Conservation (phyloP, 1,139 yeast genomes). For the Saccharomycopsis hybrid region DNA sequence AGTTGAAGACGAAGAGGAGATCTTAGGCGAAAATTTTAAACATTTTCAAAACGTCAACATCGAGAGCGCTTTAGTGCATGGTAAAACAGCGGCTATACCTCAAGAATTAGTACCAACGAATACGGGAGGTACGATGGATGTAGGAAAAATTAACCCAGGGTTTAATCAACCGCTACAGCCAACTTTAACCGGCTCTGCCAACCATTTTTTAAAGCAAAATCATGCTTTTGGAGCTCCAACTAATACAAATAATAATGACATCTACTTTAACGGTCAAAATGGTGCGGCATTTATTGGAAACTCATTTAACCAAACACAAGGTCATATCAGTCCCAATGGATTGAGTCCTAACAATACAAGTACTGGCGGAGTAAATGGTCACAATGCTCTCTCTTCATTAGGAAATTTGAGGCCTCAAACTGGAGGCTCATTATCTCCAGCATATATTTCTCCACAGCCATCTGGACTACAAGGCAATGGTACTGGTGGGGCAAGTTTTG, state of each 20-base stretch:
- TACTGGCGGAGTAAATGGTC: not conserved
- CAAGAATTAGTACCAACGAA: constrained; percentile 26
- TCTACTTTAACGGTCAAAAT: not conserved
- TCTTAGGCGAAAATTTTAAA: constrained; percentile 37
- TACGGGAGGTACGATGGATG: constrained; percentile 19
- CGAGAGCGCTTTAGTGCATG: constrained; percentile 57
- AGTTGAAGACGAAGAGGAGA: constrained; percentile 56
- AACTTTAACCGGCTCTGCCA: constrained; percentile 50
- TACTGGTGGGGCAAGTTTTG: not conserved
- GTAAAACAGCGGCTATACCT: constrained; percentile 48
- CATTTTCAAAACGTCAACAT: constrained; percentile 60
- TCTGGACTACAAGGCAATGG: constrained; percentile 1
- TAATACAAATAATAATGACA: not conserved
- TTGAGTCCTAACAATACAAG: constrained; percentile 15
- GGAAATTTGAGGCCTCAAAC: not conserved
- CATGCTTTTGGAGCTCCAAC: not conserved
- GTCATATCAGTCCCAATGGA: constrained; percentile 2
- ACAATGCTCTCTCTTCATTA: not conserved
- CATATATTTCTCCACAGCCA: constrained; percentile 13
- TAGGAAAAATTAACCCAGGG: constrained; percentile 5
- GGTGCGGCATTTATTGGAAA: not conserved
- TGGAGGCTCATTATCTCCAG: constrained; percentile 3
- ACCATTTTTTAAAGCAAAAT: constrained; percentile 23
- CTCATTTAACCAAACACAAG: not conserved
- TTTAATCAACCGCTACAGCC: constrained; percentile 35